Evolutionary conservation across 2,329 filamentous ascomycete species (phyloP), one percentile per base, ranked within the genome.

Genomic region (Colletotrichum sublineola): DNA sequence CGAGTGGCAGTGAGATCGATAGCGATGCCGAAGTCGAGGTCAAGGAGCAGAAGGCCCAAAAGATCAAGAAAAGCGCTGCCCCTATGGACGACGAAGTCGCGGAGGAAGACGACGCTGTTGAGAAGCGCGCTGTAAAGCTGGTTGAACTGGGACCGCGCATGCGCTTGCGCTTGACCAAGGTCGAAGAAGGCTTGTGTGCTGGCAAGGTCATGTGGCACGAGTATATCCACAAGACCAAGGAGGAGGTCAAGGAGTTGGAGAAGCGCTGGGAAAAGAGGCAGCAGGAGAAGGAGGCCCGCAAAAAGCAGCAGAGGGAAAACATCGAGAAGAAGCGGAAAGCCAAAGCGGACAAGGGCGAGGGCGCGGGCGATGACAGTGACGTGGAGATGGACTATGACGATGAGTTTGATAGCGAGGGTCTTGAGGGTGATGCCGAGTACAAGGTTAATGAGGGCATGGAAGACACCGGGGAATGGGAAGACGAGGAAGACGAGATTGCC

Each of bases 201-300:
- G 96, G 96, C 62, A 96, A 94, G 80, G 89, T 97, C 68, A 94
- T 99, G 93, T 99, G 96, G 96, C 96, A 99, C 81, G 95, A 98
- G 80, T 97, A 94, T 79, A 91, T 98, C 65, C 90, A 92, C 80
- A 99, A 99, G 87, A 91, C 90, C 8, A 90, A 90, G 76, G 88
- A 90, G 24, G 95, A 99, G 81, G 84, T 94, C 68, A 89, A 91
- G 79, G 90, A 93, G 75, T 83, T 98, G 77, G 95, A 98, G 76
- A 90, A 92, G 84, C 89, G 90, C 76, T 98, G 96, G 94, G 92
- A 95, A 76, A 84, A 92, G 83, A 89, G 90, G 78, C 88, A 89
- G 69, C 90, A 91, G 77, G 93, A 96, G 80, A 98, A 97, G 85
- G 95, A 95, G 69, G 90, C 90, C 68, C 87, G 96, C 75, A 92